Conservation (phyloP, 2,329 filamentous ascomycete genomes). For the Pyrenophora tritici-repentis region DNA sequence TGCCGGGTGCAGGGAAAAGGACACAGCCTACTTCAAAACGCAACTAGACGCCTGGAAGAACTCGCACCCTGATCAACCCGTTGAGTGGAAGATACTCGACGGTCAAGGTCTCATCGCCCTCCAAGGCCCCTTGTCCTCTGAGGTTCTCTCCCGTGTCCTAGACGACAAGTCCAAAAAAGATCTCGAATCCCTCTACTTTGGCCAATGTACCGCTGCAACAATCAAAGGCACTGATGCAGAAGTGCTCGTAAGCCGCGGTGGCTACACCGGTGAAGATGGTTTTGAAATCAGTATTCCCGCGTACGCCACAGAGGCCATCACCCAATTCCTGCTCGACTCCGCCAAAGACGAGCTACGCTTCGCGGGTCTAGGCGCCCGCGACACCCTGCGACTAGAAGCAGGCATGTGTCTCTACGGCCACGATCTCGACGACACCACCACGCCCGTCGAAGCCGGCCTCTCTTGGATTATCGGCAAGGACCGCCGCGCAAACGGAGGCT, state of each 20-base stretch:
- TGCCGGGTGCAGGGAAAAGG: slow-evolving; percentile 88
- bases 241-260: slow-evolving; percentile 81
- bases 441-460: slow-evolving; percentile 68
- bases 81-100: slow-evolving; percentile 72
- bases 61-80: slow-evolving; percentile 49
- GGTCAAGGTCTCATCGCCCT: slow-evolving; percentile 82
- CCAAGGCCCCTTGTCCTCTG: slow-evolving; percentile 79
- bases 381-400: slow-evolving; percentile 90
- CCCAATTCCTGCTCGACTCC: slow-evolving; percentile 69
- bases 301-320: slow-evolving; percentile 66
- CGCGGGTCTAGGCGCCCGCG: slow-evolving; percentile 86
- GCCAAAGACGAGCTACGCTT: slow-evolving; percentile 71
- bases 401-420: slow-evolving; percentile 99
- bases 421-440: slow-evolving; percentile 81
- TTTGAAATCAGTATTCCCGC: slow-evolving; percentile 91
- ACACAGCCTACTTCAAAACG: slow-evolving; percentile 73
- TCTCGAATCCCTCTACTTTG: slow-evolving; percentile 74
- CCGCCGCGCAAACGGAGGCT: slow-evolving; percentile 71
- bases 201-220: slow-evolving; percentile 69
- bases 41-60: slow-evolving; percentile 63
- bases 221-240: slow-evolving; percentile 62
- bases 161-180: slow-evolving; percentile 51
- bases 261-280: slow-evolving; percentile 97
- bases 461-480: slow-evolving; percentile 86
- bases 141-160: slow-evolving; percentile 70